A percentile compares a stretch with the other conserved stretches of the same genome.
phyloP scores from a whole-genome alignment of 2,329 filamentous ascomycete species.

The Penicillium psychrosexuale region DNA sequence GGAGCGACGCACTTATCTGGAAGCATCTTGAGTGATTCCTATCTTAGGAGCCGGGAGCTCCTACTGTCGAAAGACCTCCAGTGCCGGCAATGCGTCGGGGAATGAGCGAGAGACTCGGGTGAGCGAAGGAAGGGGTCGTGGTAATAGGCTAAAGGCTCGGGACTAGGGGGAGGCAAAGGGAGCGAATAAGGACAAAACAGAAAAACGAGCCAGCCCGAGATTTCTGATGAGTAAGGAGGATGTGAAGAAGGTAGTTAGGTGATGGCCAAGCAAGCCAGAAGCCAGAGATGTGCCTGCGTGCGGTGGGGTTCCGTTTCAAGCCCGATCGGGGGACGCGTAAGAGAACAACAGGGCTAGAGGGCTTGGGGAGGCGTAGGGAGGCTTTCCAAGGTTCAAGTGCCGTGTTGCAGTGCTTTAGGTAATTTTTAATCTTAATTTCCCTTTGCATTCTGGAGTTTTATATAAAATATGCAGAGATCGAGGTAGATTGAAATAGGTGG shows the following conservation, averaged over 20 bases:
- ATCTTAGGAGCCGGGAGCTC: conserved; percentile 38
- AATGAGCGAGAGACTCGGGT: conserved; percentile 14
- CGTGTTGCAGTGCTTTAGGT: not conserved
- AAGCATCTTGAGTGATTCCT: conserved; percentile 34
- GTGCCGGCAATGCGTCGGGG: conserved; percentile 24
- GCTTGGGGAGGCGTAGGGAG: not conserved
- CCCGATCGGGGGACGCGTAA: conserved; percentile 27
- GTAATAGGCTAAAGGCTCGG: conserved; percentile 2
- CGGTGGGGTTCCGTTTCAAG: conserved; percentile 30
- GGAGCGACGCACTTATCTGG: conserved; percentile 41
- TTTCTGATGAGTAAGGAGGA: conserved; percentile 16
- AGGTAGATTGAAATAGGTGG: not conserved
- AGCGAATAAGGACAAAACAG: conserved; percentile 9
- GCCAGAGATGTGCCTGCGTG: conserved; percentile 22
- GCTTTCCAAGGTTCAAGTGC: not conserved
- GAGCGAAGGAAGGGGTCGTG: conserved; percentile 11
- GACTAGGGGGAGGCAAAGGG: not conserved
- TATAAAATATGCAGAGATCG: not conserved
- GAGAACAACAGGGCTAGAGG: conserved; percentile 17
- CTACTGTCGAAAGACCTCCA: conserved; percentile 34
- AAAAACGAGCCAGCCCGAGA: conserved; percentile 25
- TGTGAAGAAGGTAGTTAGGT: conserved; percentile 1
- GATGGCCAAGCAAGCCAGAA: conserved; percentile 1
- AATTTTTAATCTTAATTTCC: not conserved
- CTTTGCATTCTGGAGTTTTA: not conserved